phyloP scores from a whole-genome alignment of 2,329 filamentous ascomycete genomes.

The Venturia effusa region DNA sequence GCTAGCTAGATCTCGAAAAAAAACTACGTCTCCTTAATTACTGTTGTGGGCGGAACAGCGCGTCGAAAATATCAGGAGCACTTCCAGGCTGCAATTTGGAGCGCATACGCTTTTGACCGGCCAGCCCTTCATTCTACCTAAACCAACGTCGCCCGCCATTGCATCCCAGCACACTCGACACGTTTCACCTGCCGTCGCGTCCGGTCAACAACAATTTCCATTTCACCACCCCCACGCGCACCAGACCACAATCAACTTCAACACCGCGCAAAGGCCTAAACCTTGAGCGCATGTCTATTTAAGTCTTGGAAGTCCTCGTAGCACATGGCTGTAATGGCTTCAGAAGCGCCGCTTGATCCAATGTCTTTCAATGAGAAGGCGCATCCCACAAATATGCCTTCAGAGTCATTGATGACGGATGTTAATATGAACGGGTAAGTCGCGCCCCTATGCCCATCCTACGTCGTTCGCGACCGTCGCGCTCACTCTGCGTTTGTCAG shows the following conservation, averaged over 20 bases:
- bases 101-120: not conserved
- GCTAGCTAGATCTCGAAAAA: slow-evolving; percentile 1
- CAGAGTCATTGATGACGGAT: not conserved
- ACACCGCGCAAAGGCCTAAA: not conserved
- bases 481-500: slow-evolving; percentile 15
- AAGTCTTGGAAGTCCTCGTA: not conserved
- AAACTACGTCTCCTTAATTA: not conserved
- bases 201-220: not conserved
- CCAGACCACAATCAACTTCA: not conserved
- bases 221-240: not conserved
- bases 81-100: not conserved
- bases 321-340: slow-evolving; percentile 12
- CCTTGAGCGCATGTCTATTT: not conserved
- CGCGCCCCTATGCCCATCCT: slow-evolving; percentile 14
- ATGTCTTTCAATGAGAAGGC: slow-evolving; percentile 39
- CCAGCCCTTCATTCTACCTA: not conserved
- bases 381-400: slow-evolving; percentile 17
- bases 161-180: not conserved
- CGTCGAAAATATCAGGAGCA: not conserved
- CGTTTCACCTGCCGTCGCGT: slow-evolving; percentile 1
- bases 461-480: slow-evolving; percentile 15
- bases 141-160: not conserved
- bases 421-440: slow-evolving; percentile 50
- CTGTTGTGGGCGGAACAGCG: not conserved
- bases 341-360: slow-evolving; percentile 19